These are phyloP conservation scores for Extremus antarcticus DNA, from an alignment of 495 filamentous ascomycete species.

Conservation along the genomic window DNA sequence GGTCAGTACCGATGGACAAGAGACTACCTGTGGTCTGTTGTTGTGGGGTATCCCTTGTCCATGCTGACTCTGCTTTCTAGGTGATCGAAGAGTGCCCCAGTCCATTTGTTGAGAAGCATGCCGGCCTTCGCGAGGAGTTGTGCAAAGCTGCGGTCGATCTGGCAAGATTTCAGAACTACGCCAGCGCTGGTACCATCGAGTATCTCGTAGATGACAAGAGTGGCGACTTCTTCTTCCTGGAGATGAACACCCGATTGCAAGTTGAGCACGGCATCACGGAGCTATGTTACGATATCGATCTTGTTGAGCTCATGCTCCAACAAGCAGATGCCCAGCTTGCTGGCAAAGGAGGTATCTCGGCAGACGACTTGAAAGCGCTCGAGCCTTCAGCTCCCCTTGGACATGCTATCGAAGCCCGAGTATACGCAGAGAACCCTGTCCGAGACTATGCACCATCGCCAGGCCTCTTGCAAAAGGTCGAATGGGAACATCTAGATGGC, in stretches of 20 bases:
- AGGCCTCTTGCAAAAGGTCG: slow-evolving; percentile 45
- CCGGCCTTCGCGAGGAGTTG: slow-evolving; percentile 39
- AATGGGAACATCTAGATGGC: slow-evolving; percentile 36
- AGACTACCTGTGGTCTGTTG: too few species aligned
- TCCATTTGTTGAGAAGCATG: slow-evolving; percentile 39
- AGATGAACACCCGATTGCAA: slow-evolving; percentile 59
- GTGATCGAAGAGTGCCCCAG: slow-evolving; percentile 13
- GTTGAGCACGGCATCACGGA: slow-evolving; percentile 61
- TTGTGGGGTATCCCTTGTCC: slow-evolving; percentile 31
- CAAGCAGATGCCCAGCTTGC: slow-evolving; percentile 40
- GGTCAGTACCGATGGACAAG: too few species aligned
- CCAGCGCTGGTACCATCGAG: slow-evolving; percentile 51
- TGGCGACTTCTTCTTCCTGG: slow-evolving; percentile 52
- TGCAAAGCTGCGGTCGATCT: slow-evolving; percentile 41
- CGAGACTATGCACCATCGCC: slow-evolving; percentile 47
- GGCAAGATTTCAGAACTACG: slow-evolving; percentile 44
- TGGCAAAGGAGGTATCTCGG: slow-evolving; percentile 34
- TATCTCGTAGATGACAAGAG: slow-evolving; percentile 52
- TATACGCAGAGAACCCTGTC: slow-evolving; percentile 52
- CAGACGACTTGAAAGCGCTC: slow-evolving; percentile 26
- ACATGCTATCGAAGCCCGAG: slow-evolving; percentile 46
- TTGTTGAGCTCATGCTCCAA: slow-evolving; percentile 45
- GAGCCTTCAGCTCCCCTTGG: slow-evolving; percentile 32
- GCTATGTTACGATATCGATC: slow-evolving; percentile 46
- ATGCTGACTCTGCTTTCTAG: too few species aligned